A percentile compares a stretch with the other conserved stretches of the same genome.
Evolutionary conservation across 2,329 filamentous ascomycete genomes (phyloP).

Genomic region (Penicillium sp.): DNA sequence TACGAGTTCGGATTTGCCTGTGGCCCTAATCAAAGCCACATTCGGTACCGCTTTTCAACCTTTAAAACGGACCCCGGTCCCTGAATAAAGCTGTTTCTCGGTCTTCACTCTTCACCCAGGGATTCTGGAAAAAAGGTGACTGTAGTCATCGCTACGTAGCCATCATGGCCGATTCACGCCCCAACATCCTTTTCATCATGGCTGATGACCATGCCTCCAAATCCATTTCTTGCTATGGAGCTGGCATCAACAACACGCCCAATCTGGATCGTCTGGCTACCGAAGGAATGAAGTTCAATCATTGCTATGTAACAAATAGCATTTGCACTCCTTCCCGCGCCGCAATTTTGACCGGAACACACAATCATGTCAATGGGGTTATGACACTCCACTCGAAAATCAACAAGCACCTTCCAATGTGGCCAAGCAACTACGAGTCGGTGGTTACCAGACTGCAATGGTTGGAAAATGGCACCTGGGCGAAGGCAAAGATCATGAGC

Average conservation of each 20-base stretch:
- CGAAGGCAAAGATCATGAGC: constrained; percentile 48
- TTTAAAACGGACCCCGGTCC: background rate
- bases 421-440: constrained; percentile 49
- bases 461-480: constrained; percentile 56
- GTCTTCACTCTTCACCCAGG: background rate
- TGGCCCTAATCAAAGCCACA: background rate
- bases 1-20: background rate
- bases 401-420: constrained; percentile 54
- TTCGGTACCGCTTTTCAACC: background rate
- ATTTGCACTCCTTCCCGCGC: constrained; percentile 56
- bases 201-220: constrained; percentile 56
- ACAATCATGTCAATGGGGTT: constrained; percentile 56
- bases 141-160: background rate
- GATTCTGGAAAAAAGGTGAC: background rate
- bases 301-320: constrained; percentile 56
- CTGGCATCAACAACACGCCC: constrained; percentile 53
- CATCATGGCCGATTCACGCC: constrained; percentile 1
- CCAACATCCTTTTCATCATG: constrained; percentile 54
- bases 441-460: constrained; percentile 54
- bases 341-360: constrained; percentile 50
- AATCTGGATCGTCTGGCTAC: constrained; percentile 52
- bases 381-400: constrained; percentile 51
- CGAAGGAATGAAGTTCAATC: constrained; percentile 53
- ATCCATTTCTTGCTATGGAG: constrained; percentile 50
- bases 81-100: background rate